These are phyloP conservation scores for Aspergillus conjunctus DNA, from an alignment of 495 filamentous ascomycete species.

Conservation along the genomic window DNA sequence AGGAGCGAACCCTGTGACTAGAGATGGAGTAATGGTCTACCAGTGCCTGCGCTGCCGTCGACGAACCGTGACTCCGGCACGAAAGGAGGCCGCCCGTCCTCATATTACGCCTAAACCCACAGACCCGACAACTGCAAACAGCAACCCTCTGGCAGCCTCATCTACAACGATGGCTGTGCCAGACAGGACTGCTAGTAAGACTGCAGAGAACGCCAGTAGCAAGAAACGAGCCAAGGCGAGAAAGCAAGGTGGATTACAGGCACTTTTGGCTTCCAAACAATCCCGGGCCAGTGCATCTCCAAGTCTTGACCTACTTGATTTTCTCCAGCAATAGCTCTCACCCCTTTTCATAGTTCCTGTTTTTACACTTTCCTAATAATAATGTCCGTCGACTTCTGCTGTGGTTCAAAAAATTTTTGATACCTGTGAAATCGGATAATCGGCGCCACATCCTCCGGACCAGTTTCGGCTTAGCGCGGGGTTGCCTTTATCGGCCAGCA, in stretches of 20 bases:
- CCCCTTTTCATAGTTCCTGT: neutral
- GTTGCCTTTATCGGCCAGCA: constrained; percentile 14
- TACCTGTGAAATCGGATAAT: constrained; percentile 26
- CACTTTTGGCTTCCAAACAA: constrained; percentile 54
- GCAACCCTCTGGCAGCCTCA: constrained; percentile 14
- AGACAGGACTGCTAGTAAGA: constrained; percentile 21
- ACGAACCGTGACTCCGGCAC: constrained; percentile 33
- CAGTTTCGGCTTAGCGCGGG: constrained; percentile 25
- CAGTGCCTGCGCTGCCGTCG: constrained; percentile 45
- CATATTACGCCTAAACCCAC: constrained; percentile 10
- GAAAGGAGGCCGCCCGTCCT: constrained; percentile 16
- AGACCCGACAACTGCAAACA: constrained; percentile 7
- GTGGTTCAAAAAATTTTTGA: constrained; percentile 10
- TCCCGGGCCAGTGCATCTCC: constrained; percentile 27
- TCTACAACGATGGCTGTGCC: constrained; percentile 19
- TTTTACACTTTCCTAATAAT: constrained; percentile 4
- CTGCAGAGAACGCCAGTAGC: constrained; percentile 53
- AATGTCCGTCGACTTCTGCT: neutral
- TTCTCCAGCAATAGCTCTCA: constrained; percentile 49
- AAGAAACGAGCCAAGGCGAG: constrained; percentile 61
- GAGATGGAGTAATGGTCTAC: constrained; percentile 37
- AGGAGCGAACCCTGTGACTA: constrained; percentile 11
- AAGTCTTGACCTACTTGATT: constrained; percentile 59
- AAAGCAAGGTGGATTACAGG: constrained; percentile 61
- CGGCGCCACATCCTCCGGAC: constrained; percentile 7